These are phyloP conservation scores for Scutellaria minor DNA, from an alignment of 257 asterid genomes.

Conservation along the genomic window DNA sequence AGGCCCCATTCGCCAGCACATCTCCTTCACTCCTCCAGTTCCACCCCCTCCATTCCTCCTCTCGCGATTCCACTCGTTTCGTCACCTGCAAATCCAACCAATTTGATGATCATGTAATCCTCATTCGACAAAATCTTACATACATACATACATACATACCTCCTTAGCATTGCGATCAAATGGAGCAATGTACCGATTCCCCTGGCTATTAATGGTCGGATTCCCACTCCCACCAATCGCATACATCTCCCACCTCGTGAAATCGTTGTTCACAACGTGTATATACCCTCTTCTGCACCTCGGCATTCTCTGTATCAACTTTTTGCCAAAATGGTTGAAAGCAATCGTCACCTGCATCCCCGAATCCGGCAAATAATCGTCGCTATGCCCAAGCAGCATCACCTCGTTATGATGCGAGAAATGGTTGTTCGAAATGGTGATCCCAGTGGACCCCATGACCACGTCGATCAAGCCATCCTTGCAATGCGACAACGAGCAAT, in stretches of 20 bases:
- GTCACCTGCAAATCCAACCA: conserved; percentile 29
- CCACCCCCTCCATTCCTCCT: conserved; percentile 42
- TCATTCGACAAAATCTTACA: too few species aligned
- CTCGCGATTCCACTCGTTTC: conserved; percentile 37
- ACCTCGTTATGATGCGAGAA: conserved; percentile 44
- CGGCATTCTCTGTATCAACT: conserved; percentile 50
- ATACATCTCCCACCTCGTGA: conserved; percentile 51
- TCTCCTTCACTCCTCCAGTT: conserved; percentile 49
- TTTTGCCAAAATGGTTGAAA: conserved; percentile 46
- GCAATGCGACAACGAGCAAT: conserved; percentile 38
- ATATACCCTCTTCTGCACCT: conserved; percentile 49
- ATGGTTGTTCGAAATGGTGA: conserved; percentile 39
- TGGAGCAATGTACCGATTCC: conserved; percentile 48
- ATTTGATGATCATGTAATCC: too few species aligned
- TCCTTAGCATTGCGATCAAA: conserved; percentile 44
- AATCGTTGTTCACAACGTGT: conserved; percentile 46
- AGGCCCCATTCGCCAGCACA: conserved; percentile 38
- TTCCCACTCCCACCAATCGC: conserved; percentile 51
- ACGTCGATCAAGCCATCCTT: conserved; percentile 39
- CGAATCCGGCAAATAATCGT: conserved; percentile 38
- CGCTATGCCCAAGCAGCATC: conserved; percentile 41
- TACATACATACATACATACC: conserved; percentile 17
- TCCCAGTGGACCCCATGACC: conserved; percentile 43
- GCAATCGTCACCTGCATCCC: conserved; percentile 48
- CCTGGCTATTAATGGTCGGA: conserved; percentile 51